Conservation (phyloP, 2,329 filamentous ascomycete species). For the Stachybotrys echinatus region DNA sequence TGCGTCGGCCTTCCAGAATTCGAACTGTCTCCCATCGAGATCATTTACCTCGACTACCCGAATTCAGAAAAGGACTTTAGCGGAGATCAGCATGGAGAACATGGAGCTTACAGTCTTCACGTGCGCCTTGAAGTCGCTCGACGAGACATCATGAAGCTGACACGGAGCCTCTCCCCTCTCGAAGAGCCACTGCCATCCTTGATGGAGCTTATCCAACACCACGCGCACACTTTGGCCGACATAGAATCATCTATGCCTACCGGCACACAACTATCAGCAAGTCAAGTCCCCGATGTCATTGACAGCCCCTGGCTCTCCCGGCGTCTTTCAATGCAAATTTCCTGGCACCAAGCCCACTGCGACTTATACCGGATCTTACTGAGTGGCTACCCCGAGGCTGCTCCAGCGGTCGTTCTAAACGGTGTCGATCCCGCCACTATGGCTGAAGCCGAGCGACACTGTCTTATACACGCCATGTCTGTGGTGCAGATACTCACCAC, state of each 20-base stretch:
- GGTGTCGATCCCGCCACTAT: not conserved
- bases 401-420: not conserved
- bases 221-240: conserved; percentile 4
- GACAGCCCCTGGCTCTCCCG: conserved; percentile 10
- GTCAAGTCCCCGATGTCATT: conserved; percentile 3
- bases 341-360: conserved; percentile 2
- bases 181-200: conserved; percentile 4
- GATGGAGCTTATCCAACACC: conserved; percentile 7
- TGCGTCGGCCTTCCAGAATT: conserved; percentile 23
- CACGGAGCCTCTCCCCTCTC: conserved; percentile 7
- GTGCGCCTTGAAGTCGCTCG: conserved; percentile 15
- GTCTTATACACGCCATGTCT: not conserved
- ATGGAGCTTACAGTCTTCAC: conserved; percentile 9
- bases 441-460: not conserved
- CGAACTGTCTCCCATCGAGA: conserved; percentile 19
- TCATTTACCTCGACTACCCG: conserved; percentile 21
- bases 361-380: not conserved
- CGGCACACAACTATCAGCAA: too few relatives aligned
- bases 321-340: conserved; percentile 8
- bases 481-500: not conserved
- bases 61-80: conserved; percentile 21
- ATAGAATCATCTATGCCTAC: not conserved
- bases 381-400: not conserved
- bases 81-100: conserved; percentile 5
- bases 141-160: conserved; percentile 16